These are phyloP conservation scores for Circinella umbellata DNA, from an alignment of 371 early-diverging fungal species.

Conservation along the genomic window DNA sequence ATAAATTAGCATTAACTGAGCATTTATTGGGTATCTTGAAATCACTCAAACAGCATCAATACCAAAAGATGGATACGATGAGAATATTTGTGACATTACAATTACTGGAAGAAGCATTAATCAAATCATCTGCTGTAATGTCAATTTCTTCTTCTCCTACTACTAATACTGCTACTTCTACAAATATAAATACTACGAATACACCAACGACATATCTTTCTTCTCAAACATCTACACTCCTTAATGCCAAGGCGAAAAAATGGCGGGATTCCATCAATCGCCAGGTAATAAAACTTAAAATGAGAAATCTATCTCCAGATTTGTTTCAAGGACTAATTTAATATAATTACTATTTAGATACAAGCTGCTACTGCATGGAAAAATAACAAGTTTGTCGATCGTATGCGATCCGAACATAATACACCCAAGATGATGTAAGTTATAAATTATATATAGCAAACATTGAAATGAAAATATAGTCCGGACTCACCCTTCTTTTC, in stretches of 20 bases:
- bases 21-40: constrained; percentile 5
- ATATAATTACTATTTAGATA: not conserved
- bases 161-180: not conserved
- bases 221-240: too few species aligned
- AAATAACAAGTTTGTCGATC: constrained; percentile 3
- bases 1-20: constrained; percentile 11
- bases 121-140: not conserved
- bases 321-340: too few species aligned
- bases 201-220: too few species aligned
- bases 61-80: not conserved
- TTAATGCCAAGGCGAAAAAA: not conserved
- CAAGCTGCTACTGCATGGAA: constrained; percentile 6
- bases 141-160: not conserved
- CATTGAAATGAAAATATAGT: not conserved
- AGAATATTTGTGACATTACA: not conserved
- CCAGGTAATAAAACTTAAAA: not conserved
- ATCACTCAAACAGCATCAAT: not conserved
- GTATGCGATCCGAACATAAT: not conserved
- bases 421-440: constrained; percentile 5
- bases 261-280: constrained; percentile 2
- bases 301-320: not conserved
- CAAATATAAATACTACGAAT: too few species aligned
- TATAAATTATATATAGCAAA: not conserved
- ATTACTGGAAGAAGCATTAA: not conserved
- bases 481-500: not conserved